These are phyloP conservation scores for Mesembryanthemum crystallinum DNA, from an alignment of 148 eudicot genomes.

Conservation along the genomic window DNA sequence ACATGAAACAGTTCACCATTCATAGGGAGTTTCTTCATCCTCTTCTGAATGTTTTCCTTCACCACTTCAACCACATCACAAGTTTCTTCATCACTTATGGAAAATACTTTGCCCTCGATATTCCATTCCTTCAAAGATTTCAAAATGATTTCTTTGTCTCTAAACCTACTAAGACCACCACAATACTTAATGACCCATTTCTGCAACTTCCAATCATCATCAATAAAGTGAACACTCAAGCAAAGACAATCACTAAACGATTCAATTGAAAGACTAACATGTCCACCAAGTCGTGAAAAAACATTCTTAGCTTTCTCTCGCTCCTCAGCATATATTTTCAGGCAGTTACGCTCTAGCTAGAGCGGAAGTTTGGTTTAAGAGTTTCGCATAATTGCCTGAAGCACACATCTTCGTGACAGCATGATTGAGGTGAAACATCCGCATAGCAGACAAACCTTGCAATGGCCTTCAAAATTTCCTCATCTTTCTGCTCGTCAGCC, in stretches of 20 bases:
- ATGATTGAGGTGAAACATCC: neutral
- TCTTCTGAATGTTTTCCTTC: conserved; percentile 21
- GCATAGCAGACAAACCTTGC: conserved; percentile 11
- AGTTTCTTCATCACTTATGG: neutral
- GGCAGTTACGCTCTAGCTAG: conserved; percentile 12
- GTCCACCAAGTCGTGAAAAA: conserved; percentile 16
- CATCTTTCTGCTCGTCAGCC: neutral
- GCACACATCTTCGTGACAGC: neutral
- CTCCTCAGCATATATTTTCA: conserved; percentile 12
- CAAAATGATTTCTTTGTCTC: neutral
- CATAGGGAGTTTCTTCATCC: conserved; percentile 6
- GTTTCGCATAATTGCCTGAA: neutral
- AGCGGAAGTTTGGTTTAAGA: neutral
- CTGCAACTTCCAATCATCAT: conserved; percentile 24
- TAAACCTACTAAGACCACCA: neutral
- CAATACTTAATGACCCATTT: conserved; percentile 20
- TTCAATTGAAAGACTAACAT: conserved; percentile 21
- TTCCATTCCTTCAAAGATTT: conserved; percentile 17
- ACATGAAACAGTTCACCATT: conserved; percentile 32
- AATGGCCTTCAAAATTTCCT: neutral
- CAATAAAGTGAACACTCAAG: conserved; percentile 22
- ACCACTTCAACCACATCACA: conserved; percentile 5
- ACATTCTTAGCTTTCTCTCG: neutral
- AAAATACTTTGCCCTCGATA: conserved; percentile 14
- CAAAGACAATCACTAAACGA: neutral